Base-by-base conservation (phyloP, 1,139 yeast species). In the Yarrowia galli region DNA sequence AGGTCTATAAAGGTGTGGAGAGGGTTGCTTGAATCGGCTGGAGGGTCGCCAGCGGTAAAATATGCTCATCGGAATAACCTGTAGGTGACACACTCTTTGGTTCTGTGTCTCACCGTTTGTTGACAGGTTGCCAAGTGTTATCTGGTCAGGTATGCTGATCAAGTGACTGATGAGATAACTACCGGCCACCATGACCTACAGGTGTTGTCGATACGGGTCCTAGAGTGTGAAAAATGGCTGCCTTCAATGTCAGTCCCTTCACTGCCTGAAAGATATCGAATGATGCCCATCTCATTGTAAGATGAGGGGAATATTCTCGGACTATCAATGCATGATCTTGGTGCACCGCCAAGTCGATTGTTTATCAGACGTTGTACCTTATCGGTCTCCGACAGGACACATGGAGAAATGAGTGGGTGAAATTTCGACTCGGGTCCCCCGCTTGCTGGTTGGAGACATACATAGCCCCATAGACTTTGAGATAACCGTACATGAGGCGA, bases 251-350 rank as follows among this genome's bases (percentile, higher is more conserved):
- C 32, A 10, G 1, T 28, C 10, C 9, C 32, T 2, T 28, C 9
- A 7, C 7, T 28, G 10, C 10, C 6, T 28, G 1, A 28, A 28
- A 28, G 1, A 28, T 1, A 28, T 28, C 36, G 16, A 18, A 20
- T 20, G 46, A 13, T 7, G 25, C 32, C 32, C 32, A 28, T 48
- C 16, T n/a, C 16, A 18, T 23, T n/a, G 5, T 8, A 5, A 25
- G 10, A 28, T 49, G 58, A 5, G 58, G 43, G 58, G 58, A 20
- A 35, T 36, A 51, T 36, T 36, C 58, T 51, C 58, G 58, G 58
- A 36, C 40, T 51, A 51, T 51, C 43, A 51, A 20, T 51, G 58
- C 58, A 51, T 51, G 32, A 35, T 35, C 40, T 18, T 51, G 58
- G 56, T 18, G 40, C 43, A 15, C 32, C 16, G 58, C 58, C 58